Evolutionary conservation across 352 stramenopile species (phyloP).

Genomic region (Pelagophyceae sp.): DNA sequence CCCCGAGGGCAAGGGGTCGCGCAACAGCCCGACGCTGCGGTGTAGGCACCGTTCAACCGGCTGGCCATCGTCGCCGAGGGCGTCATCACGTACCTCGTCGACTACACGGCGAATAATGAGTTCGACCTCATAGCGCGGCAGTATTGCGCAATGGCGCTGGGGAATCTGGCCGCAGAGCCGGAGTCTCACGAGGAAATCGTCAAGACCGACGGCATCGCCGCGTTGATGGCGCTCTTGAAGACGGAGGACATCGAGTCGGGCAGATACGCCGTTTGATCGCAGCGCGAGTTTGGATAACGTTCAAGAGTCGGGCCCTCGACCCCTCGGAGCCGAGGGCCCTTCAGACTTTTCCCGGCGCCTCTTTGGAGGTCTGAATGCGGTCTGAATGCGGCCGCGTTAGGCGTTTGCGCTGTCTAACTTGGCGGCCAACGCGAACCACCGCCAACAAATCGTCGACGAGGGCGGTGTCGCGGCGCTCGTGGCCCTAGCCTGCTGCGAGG

Average conservation of each 20-base stretch:
- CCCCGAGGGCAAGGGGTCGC: too few species aligned
- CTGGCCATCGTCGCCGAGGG: constrained; percentile 86
- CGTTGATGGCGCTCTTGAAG: constrained; percentile 80
- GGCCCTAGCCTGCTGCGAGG: constrained; percentile 81
- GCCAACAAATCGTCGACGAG: constrained; percentile 76
- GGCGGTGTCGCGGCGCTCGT: constrained; percentile 83
- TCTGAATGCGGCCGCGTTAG: too few species aligned
- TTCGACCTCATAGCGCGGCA: constrained; percentile 80
- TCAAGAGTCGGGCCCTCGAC: neutral
- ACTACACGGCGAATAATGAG: constrained; percentile 73
- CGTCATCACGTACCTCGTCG: constrained; percentile 66
- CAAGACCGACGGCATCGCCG: constrained; percentile 68
- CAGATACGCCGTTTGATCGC: constrained; percentile 58
- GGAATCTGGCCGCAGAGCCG: constrained; percentile 84
- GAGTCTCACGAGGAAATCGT: constrained; percentile 89
- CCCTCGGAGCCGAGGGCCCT: too few species aligned
- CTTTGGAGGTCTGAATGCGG: too few species aligned
- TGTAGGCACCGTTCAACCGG: constrained; percentile 58
- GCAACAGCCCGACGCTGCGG: too few species aligned
- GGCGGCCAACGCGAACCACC: constrained; percentile 81
- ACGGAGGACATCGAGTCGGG: constrained; percentile 58
- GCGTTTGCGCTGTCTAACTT: constrained; percentile 87
- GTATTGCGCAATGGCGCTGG: constrained; percentile 87
- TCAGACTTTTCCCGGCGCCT: too few species aligned
- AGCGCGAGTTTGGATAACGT: neutral